A percentile compares a stretch with the other conserved stretches of the same genome.
phyloP scores from a whole-genome alignment of 2,329 filamentous ascomycete genomes.

The Fusarium chaquense region DNA sequence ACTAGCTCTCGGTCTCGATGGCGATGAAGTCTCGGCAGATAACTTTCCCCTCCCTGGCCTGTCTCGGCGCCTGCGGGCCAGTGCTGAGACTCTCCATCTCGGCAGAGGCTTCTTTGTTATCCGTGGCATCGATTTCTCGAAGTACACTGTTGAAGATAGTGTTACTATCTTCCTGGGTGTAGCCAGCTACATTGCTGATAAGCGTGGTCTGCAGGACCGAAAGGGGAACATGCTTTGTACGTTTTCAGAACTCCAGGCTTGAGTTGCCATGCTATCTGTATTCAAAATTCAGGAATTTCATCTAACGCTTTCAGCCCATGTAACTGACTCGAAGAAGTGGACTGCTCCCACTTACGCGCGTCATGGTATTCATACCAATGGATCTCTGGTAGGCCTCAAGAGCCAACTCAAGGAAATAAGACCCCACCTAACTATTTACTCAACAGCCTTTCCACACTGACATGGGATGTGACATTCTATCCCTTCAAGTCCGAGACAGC shows the following conservation, averaged over 20 bases:
- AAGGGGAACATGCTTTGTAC: conserved; percentile 62
- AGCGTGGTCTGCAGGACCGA: conserved; percentile 64
- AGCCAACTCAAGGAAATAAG: background rate
- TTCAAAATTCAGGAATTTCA: background rate
- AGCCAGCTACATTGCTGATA: conserved; percentile 66
- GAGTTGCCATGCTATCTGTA: background rate
- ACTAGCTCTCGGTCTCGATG: conserved; percentile 37
- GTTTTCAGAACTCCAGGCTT: conserved; percentile 32
- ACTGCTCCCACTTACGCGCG: conserved; percentile 57
- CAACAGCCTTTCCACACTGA: conserved; percentile 63
- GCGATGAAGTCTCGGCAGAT: conserved; percentile 40
- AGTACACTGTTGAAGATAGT: conserved; percentile 65
- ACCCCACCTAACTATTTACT: conserved; percentile 11
- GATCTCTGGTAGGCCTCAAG: conserved; percentile 54
- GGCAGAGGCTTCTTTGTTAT: conserved; percentile 66
- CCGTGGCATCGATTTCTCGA: conserved; percentile 62
- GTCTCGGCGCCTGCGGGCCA: conserved; percentile 50
- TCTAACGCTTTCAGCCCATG: conserved; percentile 56
- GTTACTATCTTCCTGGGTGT: conserved; percentile 68
- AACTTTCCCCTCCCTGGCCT: conserved; percentile 59
- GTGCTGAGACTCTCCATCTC: conserved; percentile 54
- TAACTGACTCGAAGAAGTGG: conserved; percentile 62
- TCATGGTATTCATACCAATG: conserved; percentile 64
- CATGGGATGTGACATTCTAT: conserved; percentile 64
- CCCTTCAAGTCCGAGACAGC: conserved; percentile 60